These are phyloP conservation scores for Gastroboletus turbinatus DNA, from an alignment of 1,284 basidiomycete species.

Conservation along the genomic window DNA sequence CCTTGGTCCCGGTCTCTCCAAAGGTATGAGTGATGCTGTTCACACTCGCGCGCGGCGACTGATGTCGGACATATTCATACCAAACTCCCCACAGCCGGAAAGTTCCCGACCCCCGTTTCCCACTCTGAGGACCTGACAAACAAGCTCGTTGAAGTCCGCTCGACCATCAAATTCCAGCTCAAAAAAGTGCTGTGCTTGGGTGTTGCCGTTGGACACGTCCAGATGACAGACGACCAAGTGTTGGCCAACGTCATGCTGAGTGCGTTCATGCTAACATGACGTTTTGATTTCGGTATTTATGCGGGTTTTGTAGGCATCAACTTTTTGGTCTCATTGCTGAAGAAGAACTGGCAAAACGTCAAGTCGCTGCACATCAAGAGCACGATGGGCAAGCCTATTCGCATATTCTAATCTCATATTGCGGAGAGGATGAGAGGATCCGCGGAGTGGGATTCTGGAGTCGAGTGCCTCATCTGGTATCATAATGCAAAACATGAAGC, in stretches of 20 bases:
- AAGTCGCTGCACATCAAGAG: constrained; percentile 98
- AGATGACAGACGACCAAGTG: constrained; percentile 98
- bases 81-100: constrained; percentile 70
- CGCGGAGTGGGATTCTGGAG: constrained; percentile 15
- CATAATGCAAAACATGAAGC: constrained; percentile 85
- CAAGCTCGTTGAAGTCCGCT: constrained; percentile 95
- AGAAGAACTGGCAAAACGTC: constrained; percentile 99
- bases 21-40: constrained; percentile 56
- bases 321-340: constrained; percentile 98
- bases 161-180: constrained; percentile 99
- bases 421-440: constrained; percentile 5
- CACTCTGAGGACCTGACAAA: constrained; percentile 89
- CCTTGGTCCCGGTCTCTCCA: constrained; percentile 98
- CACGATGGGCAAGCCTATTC: constrained; percentile 98
- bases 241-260: constrained; percentile 96
- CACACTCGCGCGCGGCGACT: background rate
- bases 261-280: constrained; percentile 39
- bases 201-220: constrained; percentile 96
- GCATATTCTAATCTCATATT: constrained; percentile 70
- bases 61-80: constrained; percentile 4
- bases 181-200: constrained; percentile 99
- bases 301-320: constrained; percentile 75
- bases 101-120: constrained; percentile 98
- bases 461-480: constrained; percentile 29
- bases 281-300: constrained; percentile 6